Conservation (phyloP, 2,329 filamentous ascomycete genomes). For the Neofusicoccum laricinum region DNA sequence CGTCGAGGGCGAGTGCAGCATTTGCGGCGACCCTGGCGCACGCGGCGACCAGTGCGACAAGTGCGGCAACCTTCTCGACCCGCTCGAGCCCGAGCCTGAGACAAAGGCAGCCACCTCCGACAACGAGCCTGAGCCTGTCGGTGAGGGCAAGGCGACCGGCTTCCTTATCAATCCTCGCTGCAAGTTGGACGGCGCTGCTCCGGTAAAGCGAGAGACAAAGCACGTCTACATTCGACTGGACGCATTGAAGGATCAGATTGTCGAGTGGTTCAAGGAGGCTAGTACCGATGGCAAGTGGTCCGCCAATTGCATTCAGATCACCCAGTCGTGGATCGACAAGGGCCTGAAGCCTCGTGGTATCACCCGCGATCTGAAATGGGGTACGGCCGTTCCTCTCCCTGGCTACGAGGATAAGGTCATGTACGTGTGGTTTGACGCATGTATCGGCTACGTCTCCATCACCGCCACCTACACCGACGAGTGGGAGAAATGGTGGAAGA, state of each 20-base stretch:
- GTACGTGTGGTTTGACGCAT: constrained; percentile 92
- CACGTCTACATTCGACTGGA: constrained; percentile 89
- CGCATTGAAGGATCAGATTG: constrained; percentile 72
- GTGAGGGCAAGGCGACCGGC: constrained; percentile 16
- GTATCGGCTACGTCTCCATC: constrained; percentile 93
- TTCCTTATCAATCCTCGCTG: constrained; percentile 63
- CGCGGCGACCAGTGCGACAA: constrained; percentile 55
- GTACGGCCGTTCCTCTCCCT: constrained; percentile 59
- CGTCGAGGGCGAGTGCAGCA: constrained; percentile 74
- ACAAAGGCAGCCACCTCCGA: not conserved
- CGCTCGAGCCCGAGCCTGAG: constrained; percentile 36
- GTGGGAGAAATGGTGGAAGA: constrained; percentile 94
- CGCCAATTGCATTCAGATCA: constrained; percentile 71
- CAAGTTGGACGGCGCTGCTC: constrained; percentile 83
- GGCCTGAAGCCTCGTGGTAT: constrained; percentile 85
- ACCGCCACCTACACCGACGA: constrained; percentile 84
- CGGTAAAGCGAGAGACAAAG: constrained; percentile 77
- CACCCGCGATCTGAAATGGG: constrained; percentile 91
- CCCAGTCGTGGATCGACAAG: constrained; percentile 76
- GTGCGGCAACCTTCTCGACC: constrained; percentile 48
- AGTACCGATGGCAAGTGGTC: constrained; percentile 75
- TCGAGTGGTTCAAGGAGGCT: constrained; percentile 72
- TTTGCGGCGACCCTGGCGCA: constrained; percentile 58
- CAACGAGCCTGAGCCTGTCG: constrained; percentile 10
- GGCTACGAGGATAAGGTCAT: constrained; percentile 76